phyloP scores from a whole-genome alignment of 352 stramenopile genomes.

The Pythium aquatile region DNA sequence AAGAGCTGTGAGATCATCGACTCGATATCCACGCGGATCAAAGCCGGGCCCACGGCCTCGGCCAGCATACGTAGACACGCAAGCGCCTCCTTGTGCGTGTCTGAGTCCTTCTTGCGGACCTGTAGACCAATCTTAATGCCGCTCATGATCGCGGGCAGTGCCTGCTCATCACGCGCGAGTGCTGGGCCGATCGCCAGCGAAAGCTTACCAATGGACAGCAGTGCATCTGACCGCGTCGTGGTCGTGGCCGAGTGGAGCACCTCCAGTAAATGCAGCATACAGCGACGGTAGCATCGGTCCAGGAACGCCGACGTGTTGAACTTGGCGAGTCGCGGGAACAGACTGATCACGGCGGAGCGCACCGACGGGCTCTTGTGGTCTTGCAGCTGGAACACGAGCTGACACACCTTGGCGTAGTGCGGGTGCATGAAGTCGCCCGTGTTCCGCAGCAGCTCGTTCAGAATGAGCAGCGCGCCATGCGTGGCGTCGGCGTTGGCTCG shows the following conservation, averaged over 20 bases:
- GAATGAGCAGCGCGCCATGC: slow-evolving; percentile 78
- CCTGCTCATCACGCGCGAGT: slow-evolving; percentile 74
- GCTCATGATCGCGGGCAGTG: slow-evolving; percentile 81
- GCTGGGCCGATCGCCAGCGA: slow-evolving; percentile 76
- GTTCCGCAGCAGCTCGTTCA: slow-evolving; percentile 86
- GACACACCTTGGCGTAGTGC: slow-evolving; percentile 71
- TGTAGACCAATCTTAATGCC: slow-evolving; percentile 85
- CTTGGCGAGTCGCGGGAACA: slow-evolving; percentile 84
- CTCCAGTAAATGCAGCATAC: slow-evolving; percentile 84
- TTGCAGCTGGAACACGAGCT: slow-evolving; percentile 72
- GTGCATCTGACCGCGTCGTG: slow-evolving; percentile 69
- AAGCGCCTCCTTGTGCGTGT: slow-evolving; percentile 83
- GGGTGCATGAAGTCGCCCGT: slow-evolving; percentile 88
- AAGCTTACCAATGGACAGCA: slow-evolving; percentile 85
- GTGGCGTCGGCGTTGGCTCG: slow-evolving; percentile 75
- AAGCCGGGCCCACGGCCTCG: slow-evolving; percentile 63
- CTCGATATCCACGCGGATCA: slow-evolving; percentile 81
- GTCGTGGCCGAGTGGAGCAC: slow-evolving; percentile 79
- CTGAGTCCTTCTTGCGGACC: slow-evolving; percentile 79
- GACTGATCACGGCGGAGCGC: slow-evolving; percentile 78
- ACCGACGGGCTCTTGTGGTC: slow-evolving; percentile 81
- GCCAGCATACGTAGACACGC: slow-evolving; percentile 82
- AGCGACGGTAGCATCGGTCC: slow-evolving; percentile 77
- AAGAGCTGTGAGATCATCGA: slow-evolving; percentile 79
- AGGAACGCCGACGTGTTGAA: slow-evolving; percentile 88